Conservation (phyloP, 495 filamentous ascomycete species). For the Talaromyces trachyspermus region DNA sequence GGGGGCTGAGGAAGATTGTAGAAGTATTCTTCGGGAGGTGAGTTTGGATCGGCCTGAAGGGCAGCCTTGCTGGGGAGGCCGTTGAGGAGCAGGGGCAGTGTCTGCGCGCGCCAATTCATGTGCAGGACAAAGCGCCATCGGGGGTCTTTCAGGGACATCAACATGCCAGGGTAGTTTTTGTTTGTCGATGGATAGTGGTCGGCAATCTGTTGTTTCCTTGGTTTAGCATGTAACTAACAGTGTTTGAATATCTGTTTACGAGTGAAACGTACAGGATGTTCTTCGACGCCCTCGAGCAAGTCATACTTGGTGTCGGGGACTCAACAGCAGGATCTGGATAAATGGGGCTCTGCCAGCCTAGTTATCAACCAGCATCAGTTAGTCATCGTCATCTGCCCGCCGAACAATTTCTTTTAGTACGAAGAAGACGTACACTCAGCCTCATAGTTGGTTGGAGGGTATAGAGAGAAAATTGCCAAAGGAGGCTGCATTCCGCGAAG, state of each 20-base stretch:
- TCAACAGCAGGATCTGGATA: no score
- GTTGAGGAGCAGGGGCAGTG: conserved; percentile 31
- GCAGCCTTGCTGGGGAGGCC: conserved; percentile 13
- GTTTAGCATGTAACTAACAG: no score
- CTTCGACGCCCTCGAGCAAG: no score
- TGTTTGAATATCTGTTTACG: no score
- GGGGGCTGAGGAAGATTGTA: conserved; percentile 12
- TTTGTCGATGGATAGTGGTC: not conserved
- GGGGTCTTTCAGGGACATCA: conserved; percentile 26
- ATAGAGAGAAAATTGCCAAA: conserved; percentile 45
- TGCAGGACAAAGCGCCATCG: conserved; percentile 32
- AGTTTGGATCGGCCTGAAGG: no score
- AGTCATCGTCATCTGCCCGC: no score
- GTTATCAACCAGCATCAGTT: no score
- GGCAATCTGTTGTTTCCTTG: not conserved
- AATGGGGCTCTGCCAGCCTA: no score
- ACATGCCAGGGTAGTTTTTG: conserved; percentile 14
- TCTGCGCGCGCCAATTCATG: conserved; percentile 40
- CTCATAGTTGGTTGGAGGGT: conserved; percentile 41
- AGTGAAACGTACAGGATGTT: no score
- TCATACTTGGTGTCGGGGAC: no score
- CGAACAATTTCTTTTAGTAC: no score
- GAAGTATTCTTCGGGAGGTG: not conserved
- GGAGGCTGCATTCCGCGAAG: conserved; percentile 30
- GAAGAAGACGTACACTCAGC: no score